These are phyloP conservation scores for Sugiyamaella boreocaroliniensis DNA, from an alignment of 805 yeast genomes.

Conservation along the genomic window DNA sequence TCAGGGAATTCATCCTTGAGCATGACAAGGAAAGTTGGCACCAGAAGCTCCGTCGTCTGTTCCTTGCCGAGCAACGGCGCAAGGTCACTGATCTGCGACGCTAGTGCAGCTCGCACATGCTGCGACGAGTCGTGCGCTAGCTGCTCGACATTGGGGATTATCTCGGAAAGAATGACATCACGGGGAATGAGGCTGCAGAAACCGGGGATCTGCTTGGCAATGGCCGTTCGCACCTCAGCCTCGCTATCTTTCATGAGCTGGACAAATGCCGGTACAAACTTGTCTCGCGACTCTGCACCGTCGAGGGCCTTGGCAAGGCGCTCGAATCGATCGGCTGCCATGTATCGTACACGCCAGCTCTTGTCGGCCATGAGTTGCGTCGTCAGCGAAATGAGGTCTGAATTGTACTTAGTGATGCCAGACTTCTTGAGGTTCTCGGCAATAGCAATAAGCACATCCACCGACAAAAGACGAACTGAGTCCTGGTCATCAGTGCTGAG, in stretches of 20 bases:
- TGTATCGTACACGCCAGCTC: slow-evolving; percentile 97
- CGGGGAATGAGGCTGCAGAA: slow-evolving; percentile 33
- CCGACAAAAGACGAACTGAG: slow-evolving; percentile 83
- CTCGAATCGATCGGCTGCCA: slow-evolving; percentile 93
- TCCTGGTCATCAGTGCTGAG: slow-evolving; percentile 85
- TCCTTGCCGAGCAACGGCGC: slow-evolving; percentile 84
- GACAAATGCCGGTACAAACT: slow-evolving; percentile 63
- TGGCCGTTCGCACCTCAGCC: slow-evolving; percentile 94
- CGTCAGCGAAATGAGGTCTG: slow-evolving; percentile 38
- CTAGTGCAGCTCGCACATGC: slow-evolving; percentile 87
- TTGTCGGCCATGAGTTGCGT: slow-evolving; percentile 74
- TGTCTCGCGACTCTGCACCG: slow-evolving; percentile 47
- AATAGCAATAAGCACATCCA: slow-evolving; percentile 81
- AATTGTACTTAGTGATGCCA: slow-evolving; percentile 18
- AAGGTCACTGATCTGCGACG: slow-evolving; percentile 76
- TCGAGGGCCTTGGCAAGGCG: slow-evolving; percentile 60
- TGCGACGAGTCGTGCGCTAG: slow-evolving; percentile 88
- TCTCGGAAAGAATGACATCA: slow-evolving; percentile 53
- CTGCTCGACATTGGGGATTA: slow-evolving; percentile 76
- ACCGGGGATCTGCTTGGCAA: slow-evolving; percentile 80
- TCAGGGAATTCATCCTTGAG: slow-evolving; percentile 95
- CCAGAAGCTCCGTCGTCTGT: slow-evolving; percentile 67
- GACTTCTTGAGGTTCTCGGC: slow-evolving; percentile 34
- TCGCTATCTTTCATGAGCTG: slow-evolving; percentile 82
- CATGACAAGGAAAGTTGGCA: slow-evolving; percentile 89